Evolutionary conservation across 495 filamentous ascomycete species (phyloP).

Genomic region (Mytilinidion resinicola): DNA sequence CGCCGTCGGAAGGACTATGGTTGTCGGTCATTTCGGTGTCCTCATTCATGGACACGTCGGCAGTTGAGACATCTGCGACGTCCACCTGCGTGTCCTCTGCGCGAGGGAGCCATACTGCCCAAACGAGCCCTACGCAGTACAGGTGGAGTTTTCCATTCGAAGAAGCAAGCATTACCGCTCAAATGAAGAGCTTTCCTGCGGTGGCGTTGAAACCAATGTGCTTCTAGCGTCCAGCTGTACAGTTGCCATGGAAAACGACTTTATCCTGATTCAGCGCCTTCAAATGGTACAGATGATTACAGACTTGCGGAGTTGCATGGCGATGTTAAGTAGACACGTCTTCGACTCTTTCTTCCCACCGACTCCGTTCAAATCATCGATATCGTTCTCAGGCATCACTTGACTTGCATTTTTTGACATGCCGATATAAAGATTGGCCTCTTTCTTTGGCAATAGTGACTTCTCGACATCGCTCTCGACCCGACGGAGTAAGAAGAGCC

Average conservation of each 20-base stretch:
- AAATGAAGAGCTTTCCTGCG: too few relatives aligned
- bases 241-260: too few relatives aligned
- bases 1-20: constrained; percentile 11
- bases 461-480: constrained; percentile 99
- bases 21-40: constrained; percentile 25
- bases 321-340: constrained; percentile 96
- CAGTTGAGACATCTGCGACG: constrained; percentile 23
- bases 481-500: constrained; percentile 90
- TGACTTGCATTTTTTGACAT: constrained; percentile 99
- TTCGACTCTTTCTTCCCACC: constrained; percentile 97
- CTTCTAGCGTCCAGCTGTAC: too few relatives aligned
- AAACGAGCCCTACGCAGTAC: background rate
- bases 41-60: constrained; percentile 29
- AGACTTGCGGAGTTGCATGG: constrained; percentile 99
- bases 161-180: too few relatives aligned
- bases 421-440: constrained; percentile 92
- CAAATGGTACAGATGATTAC: constrained; percentile 99
- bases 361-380: constrained; percentile 96
- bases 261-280: constrained; percentile 96
- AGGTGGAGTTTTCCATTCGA: constrained; percentile 1
- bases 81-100: constrained; percentile 14
- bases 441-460: constrained; percentile 94
- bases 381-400: constrained; percentile 99
- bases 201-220: too few relatives aligned
- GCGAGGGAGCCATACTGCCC: constrained; percentile 30